Conservation (phyloP, 2,329 filamentous ascomycete genomes). For the Capronia americana region DNA sequence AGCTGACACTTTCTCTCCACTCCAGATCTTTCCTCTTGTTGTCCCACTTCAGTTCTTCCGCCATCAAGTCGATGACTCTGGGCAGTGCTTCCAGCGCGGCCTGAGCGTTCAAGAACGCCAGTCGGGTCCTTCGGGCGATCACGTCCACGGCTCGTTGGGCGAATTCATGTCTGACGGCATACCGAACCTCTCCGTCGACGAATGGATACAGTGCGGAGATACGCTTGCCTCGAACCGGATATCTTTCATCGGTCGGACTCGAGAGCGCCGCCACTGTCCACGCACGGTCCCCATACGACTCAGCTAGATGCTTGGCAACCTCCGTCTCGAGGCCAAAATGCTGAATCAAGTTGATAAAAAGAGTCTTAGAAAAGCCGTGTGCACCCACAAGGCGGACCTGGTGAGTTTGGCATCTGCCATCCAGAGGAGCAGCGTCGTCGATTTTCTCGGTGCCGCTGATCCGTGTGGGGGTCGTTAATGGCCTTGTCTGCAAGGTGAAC, state of each 20-base stretch:
- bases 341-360: constrained; percentile 95
- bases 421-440: constrained; percentile 45
- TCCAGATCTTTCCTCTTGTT: constrained; percentile 73
- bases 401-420: constrained; percentile 82
- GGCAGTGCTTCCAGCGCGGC: constrained; percentile 87
- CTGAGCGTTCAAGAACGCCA: constrained; percentile 91
- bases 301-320: constrained; percentile 84
- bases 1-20: constrained; percentile 73
- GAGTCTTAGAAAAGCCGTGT: constrained; percentile 85
- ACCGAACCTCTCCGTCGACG: constrained; percentile 88
- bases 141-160: constrained; percentile 91
- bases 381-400: constrained; percentile 80
- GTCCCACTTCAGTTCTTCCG: constrained; percentile 81
- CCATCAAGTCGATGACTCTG: constrained; percentile 86
- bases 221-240: constrained; percentile 81
- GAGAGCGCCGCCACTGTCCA: constrained; percentile 89
- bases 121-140: constrained; percentile 78
- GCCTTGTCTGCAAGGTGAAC: constrained; percentile 37
- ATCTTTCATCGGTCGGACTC: constrained; percentile 75
- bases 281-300: constrained; percentile 88
- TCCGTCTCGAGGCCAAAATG: constrained; percentile 92
- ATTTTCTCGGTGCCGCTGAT: constrained; percentile 41
- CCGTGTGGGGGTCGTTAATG: constrained; percentile 32
- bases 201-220: constrained; percentile 85
- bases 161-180: constrained; percentile 86